Conservation (phyloP, 2,329 filamentous ascomycete genomes). For the Ophiostoma pallidulum region DNA sequence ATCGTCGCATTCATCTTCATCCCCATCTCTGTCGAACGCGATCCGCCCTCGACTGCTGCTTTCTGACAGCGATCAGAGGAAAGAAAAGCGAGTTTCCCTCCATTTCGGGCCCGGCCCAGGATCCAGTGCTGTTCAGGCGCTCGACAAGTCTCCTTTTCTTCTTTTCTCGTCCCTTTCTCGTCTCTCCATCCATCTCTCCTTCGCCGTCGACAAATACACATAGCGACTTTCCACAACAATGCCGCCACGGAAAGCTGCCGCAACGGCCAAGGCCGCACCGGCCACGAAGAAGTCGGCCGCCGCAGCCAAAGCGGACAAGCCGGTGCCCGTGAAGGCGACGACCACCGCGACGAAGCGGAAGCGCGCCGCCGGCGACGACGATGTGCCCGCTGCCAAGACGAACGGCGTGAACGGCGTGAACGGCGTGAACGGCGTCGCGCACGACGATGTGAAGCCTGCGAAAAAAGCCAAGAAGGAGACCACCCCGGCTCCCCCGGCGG, state of each 20-base stretch:
- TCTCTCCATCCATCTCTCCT: neutral
- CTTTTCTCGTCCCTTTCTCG: neutral
- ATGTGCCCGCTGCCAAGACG: slow-evolving; percentile 13
- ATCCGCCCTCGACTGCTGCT: neutral
- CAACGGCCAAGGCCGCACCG: slow-evolving; percentile 18
- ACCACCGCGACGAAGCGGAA: slow-evolving; percentile 9
- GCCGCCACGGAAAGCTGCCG: slow-evolving; percentile 13
- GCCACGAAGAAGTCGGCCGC: slow-evolving; percentile 21
- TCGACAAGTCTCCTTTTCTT: neutral
- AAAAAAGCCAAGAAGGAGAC: neutral
- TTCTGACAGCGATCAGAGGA: neutral
- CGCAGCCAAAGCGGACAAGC: slow-evolving; percentile 16
- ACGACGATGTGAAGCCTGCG: neutral
- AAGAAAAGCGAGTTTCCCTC: too few species aligned
- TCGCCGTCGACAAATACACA: neutral
- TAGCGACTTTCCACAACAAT: slow-evolving; percentile 6
- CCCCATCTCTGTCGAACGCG: neutral
- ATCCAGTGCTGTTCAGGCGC: too few species aligned
- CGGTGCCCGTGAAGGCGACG: slow-evolving; percentile 9
- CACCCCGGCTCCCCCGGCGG: slow-evolving; percentile 2
- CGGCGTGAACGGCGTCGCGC: neutral
- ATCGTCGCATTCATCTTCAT: neutral
- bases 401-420: slow-evolving; percentile 8
- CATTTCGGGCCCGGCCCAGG: too few species aligned
- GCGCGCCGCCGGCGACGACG: slow-evolving; percentile 10